Evolutionary conservation across 2,329 filamentous ascomycete genomes (phyloP).

Genomic region (Cladosporium oxysporum): DNA sequence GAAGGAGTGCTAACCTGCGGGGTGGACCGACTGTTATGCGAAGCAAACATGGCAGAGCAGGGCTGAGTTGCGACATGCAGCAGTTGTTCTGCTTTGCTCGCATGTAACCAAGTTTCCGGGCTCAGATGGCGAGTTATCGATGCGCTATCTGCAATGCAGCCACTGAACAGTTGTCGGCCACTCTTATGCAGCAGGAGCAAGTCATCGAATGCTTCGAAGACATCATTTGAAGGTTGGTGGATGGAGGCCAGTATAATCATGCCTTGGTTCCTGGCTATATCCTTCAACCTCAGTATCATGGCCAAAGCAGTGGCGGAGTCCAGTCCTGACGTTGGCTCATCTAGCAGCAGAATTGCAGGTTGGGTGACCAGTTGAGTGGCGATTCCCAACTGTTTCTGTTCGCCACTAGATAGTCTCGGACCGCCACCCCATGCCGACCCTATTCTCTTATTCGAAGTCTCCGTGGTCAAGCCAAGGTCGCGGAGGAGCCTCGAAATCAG

Average conservation of each 20-base stretch:
- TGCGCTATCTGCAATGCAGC: too few species aligned
- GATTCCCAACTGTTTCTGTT: slow-evolving; percentile 78
- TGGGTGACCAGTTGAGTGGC: slow-evolving; percentile 79
- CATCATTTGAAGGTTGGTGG: too few species aligned
- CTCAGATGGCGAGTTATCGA: too few species aligned
- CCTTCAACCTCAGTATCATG: slow-evolving; percentile 71
- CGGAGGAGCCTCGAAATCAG: slow-evolving; percentile 67
- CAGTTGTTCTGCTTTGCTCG: too few species aligned
- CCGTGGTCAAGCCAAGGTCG: slow-evolving; percentile 71
- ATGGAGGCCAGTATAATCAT: slow-evolving; percentile 71
- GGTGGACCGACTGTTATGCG: too few species aligned
- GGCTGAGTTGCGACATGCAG: too few species aligned
- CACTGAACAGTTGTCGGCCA: too few species aligned
- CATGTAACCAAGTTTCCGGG: too few species aligned
- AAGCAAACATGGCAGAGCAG: too few species aligned
- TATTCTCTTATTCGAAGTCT: slow-evolving; percentile 72
- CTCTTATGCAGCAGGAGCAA: too few species aligned
- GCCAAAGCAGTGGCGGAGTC: slow-evolving; percentile 77
- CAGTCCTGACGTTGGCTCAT: slow-evolving; percentile 81
- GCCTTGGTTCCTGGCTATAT: slow-evolving; percentile 66
- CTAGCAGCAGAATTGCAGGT: slow-evolving; percentile 78
- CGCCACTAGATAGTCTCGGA: slow-evolving; percentile 66
- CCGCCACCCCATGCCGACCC: slow-evolving; percentile 78
- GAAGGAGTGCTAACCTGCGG: too few species aligned
- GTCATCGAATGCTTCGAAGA: too few species aligned